These are phyloP conservation scores for Nicotiana tabacum DNA, from an alignment of 257 asterid genomes.

Conservation along the genomic window DNA sequence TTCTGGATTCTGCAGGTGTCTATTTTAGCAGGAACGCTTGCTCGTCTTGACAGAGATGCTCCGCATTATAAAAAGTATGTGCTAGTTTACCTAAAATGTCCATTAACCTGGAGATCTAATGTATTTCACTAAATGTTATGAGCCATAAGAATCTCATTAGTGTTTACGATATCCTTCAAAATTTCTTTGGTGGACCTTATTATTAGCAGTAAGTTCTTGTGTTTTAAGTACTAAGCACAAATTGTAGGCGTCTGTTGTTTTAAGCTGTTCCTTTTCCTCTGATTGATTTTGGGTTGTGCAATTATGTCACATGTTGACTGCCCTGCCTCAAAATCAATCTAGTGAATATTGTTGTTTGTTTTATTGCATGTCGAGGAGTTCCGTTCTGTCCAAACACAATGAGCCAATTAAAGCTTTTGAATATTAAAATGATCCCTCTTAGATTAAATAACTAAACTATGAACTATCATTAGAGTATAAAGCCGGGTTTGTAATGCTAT, in stretches of 20 bases:
- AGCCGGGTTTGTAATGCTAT: background rate
- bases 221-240: background rate
- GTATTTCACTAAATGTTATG: background rate
- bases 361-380: background rate
- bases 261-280: background rate
- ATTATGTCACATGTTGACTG: background rate
- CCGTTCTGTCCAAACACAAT: background rate
- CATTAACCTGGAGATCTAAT: background rate
- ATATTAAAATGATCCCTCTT: background rate
- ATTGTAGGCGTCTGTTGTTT: background rate
- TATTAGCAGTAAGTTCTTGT: background rate
- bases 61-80: constrained; percentile 90
- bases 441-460: background rate
- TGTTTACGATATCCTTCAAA: background rate
- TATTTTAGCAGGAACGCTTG: constrained; percentile 95
- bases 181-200: background rate
- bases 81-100: background rate
- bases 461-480: background rate
- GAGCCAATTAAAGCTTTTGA: background rate
- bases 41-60: constrained; percentile 99
- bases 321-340: background rate
- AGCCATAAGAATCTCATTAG: background rate
- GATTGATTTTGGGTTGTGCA: background rate
- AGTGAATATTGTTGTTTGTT: background rate
- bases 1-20: constrained; percentile 62